A percentile compares a stretch with the other conserved stretches of the same genome.
Conservation (phyloP, 2,329 filamentous ascomycete genomes). For the Cercospora zeae-maydis region DNA sequence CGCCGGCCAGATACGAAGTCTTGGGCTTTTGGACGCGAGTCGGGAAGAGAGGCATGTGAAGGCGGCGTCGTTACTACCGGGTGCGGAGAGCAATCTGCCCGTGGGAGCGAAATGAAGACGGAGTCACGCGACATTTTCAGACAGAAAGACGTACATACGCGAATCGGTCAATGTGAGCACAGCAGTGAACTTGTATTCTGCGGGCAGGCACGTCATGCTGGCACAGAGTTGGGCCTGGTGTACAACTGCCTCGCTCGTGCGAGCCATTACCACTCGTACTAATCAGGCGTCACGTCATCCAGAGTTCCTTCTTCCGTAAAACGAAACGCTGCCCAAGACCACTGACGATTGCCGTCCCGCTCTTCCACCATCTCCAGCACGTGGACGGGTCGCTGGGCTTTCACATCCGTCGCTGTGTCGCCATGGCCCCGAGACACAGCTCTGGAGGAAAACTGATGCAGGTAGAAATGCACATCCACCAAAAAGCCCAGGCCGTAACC, state of each 20-base stretch:
- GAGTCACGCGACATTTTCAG: not conserved
- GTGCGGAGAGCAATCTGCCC: constrained; percentile 27
- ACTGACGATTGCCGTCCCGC: constrained; percentile 37
- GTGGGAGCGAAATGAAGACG: constrained; percentile 15
- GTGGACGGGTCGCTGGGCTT: constrained; percentile 29
- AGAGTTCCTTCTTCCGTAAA: constrained; percentile 23
- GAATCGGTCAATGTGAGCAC: not conserved
- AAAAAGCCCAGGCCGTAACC: constrained; percentile 37
- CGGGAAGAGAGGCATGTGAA: constrained; percentile 66
- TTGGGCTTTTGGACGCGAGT: constrained; percentile 73
- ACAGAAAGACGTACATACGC: not conserved
- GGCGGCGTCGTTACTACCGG: constrained; percentile 43
- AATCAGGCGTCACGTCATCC: constrained; percentile 7
- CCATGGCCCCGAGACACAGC: constrained; percentile 8
- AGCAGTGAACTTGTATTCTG: not conserved
- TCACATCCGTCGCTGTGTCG: constrained; percentile 18
- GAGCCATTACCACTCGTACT: not conserved
- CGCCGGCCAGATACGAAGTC: constrained; percentile 79
- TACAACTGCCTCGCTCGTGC: not conserved
- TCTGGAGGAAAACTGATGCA: constrained; percentile 36
- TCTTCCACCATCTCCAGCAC: constrained; percentile 47
- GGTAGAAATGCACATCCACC: constrained; percentile 42
- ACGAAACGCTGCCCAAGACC: constrained; percentile 39
- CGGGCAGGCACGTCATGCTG: not conserved
- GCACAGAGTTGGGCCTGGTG: not conserved